Evolutionary conservation across 139 green algal genomes (phyloP), one percentile per base, ranked within the genome.

Genomic region (Mesotaenium endlicherianum): DNA sequence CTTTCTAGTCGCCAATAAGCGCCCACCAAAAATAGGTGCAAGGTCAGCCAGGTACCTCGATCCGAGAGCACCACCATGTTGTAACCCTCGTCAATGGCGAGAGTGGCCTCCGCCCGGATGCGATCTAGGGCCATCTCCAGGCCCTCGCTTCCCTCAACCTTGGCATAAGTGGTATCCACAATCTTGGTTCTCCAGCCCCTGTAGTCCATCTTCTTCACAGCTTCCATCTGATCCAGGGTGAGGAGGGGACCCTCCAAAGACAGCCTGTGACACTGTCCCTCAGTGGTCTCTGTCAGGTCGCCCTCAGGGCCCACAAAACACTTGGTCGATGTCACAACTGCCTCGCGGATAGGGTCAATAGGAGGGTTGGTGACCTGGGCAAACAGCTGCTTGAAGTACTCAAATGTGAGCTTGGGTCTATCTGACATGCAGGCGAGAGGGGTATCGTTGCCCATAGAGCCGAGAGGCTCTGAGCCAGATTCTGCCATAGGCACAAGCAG

Each of bases 331-430:
- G 95, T 98, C 47, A 98, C 95, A 39, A 98, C 89, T 38, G 93
- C 93, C 90, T 98, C 95, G 58, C 95, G 92, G 82, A 98, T 96
- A 20, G 95, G 95, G 85, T 98, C 95, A 68, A 98, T 97, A 68
- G 95, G 94, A 0, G 95, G 95, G 90, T 98, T 98, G 71, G 95
- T 98, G 70, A 98, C 95, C 92, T 98, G 94, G 8, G 95, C 95
- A 80, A 98, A 98, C 1, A 97, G 89, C 93, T 98, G 93, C 91
- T 98, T 98, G 90, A 98, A 98, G 91, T 98, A 98, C 88, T 98
- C 95, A 64, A 91, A 95, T 20, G 93, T 86, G 84, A 95, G 89
- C 88, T 94, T 95, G 26, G 93, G 92, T 31, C 93, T 86, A 38
- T 92, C 60, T 59, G 83, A 93, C 69, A 98, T 93, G 44, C 88